Conservation (phyloP, 2,329 filamentous ascomycete genomes). For the Talaromyces marneffei region DNA sequence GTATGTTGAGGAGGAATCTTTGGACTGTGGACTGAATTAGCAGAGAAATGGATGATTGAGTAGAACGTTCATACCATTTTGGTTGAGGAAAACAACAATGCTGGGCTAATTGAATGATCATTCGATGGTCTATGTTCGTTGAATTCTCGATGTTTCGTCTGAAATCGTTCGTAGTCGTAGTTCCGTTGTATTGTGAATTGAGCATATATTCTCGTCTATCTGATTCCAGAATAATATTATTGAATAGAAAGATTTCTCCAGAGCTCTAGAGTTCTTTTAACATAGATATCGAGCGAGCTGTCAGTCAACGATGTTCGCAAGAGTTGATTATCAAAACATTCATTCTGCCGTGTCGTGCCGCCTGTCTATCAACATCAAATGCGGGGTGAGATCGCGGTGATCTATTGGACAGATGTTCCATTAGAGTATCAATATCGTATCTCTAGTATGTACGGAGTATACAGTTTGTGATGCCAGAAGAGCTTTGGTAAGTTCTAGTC, state of each 20-base stretch:
- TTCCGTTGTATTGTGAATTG: not conserved
- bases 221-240: not conserved
- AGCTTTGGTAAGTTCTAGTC: not conserved
- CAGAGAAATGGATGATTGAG: too few relatives aligned
- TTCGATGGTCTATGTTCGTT: not conserved
- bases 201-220: not conserved
- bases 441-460: too few relatives aligned
- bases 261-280: not conserved
- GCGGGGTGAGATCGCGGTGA: not conserved
- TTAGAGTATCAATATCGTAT: not conserved
- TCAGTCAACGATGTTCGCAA: not conserved
- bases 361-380: not conserved
- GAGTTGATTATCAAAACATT: constrained; percentile 8
- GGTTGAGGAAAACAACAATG: too few relatives aligned
- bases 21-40: constrained; percentile 33
- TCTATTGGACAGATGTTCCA: not conserved
- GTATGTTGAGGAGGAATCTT: constrained; percentile 46
- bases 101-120: too few relatives aligned
- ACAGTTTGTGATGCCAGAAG: not conserved
- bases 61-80: not conserved
- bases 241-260: not conserved
- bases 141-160: too few relatives aligned
- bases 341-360: constrained; percentile 10
- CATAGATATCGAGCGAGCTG: not conserved
- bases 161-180: not conserved